Conservation (phyloP, 2,329 filamentous ascomycete genomes). For the Apiospora koreana region DNA sequence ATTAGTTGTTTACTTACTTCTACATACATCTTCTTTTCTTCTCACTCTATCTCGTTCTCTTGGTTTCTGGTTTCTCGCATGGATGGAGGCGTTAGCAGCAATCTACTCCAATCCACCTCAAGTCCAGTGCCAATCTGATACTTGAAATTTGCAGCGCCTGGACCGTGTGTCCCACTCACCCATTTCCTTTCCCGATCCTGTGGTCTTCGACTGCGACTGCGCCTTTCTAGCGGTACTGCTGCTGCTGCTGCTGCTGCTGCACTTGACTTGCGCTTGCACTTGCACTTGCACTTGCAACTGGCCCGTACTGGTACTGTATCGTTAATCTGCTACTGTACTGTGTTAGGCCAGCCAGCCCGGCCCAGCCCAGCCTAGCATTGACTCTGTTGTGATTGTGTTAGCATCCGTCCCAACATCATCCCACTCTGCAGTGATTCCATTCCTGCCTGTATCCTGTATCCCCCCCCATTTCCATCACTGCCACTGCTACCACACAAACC, state of each 20-base stretch:
- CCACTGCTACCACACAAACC: background rate
- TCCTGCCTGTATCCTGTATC: background rate
- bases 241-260: background rate
- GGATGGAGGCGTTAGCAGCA: background rate
- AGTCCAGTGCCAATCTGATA: constrained; percentile 8
- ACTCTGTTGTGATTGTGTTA: background rate
- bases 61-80: background rate
- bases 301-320: background rate
- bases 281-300: too few species aligned
- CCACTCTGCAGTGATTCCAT: constrained; percentile 7
- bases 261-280: too few species aligned
- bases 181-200: constrained; percentile 12
- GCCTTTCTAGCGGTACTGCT: background rate
- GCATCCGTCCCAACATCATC: constrained; percentile 3
- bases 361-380: background rate
- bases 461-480: constrained; percentile 2
- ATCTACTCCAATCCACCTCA: background rate
- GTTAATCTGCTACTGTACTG: background rate
- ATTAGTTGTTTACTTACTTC: too few species aligned
- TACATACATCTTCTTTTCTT: background rate
- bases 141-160: constrained; percentile 11
- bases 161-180: constrained; percentile 11
- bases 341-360: background rate
- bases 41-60: background rate
- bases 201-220: background rate